Evolutionary conservation across 768 basidiomycete genomes (phyloP), one percentile per base, ranked within the genome.

Genomic region (Dioszegia hungarica): DNA sequence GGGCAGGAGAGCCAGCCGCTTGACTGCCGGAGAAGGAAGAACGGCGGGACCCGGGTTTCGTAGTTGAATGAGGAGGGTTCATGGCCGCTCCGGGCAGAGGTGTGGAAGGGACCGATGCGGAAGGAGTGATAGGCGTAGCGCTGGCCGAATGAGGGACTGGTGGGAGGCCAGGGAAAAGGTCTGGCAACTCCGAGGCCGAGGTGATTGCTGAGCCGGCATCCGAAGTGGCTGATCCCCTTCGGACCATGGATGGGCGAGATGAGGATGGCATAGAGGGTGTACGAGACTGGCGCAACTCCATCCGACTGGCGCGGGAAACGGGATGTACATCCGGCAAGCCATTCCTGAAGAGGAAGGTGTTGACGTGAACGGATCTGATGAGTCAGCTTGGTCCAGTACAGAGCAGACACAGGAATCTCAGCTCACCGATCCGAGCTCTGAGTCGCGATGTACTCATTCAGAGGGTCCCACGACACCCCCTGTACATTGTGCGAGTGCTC

Each of bases 401-500:
- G n/a, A n/a, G n/a, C 27, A 29, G 31, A 14, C 14, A 14, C 31
- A 28, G 11, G 37, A 38, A 10, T 5, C 24, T 15, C n/a, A 40
- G 48, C 78, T 57, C 37, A 79, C 78, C 94, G 83, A 77, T 99
- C 95, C 68, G 87, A 90, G 75, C 89, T 91, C 72, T 99, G 95
- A 0, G 95, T 98, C 3, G 95, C 93, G 59, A 99, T 89, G 72
- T 88, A 98, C 75, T 95, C 90, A 74, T 94, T 92, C 66, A 95
- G 78, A 1, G 95, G 95, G 64, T 99, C 95, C 95, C 95, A 99
- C 0, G 94, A 90, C 27, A 98, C 95, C 9, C 95, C 95, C 79
- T 99, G 95, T 0, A 99, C 95, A 72, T 89, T 97, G 76, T 98
- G 94, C 31, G 82, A 84, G 76, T 99, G 95, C 68, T 98, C 94